A percentile compares a stretch with the other conserved stretches of the same genome.
Evolutionary conservation across 2,329 filamentous ascomycete species (phyloP).

Genomic region (Verticillium longisporum): DNA sequence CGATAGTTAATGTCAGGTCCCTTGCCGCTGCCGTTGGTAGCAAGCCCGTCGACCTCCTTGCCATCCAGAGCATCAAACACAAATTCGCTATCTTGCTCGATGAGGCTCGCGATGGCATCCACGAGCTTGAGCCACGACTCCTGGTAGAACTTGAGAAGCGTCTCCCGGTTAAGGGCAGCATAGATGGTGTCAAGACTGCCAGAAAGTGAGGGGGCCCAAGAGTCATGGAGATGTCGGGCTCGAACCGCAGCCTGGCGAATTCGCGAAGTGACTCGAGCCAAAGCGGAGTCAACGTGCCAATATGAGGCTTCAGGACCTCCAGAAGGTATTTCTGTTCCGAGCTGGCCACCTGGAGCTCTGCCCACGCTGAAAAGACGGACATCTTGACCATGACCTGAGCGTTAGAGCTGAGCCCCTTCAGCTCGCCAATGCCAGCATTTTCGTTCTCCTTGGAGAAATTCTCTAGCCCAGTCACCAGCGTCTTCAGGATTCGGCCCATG

Average conservation of each 20-base stretch:
- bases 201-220: constrained; percentile 72
- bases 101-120: constrained; percentile 92
- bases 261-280: constrained; percentile 93
- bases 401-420: constrained; percentile 89
- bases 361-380: constrained; percentile 95
- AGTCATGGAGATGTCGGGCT: constrained; percentile 93
- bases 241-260: constrained; percentile 87
- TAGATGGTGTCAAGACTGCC: constrained; percentile 91
- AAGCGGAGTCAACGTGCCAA: constrained; percentile 81
- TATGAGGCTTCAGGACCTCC: constrained; percentile 83
- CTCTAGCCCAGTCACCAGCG: constrained; percentile 82
- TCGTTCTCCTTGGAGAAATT: constrained; percentile 82
- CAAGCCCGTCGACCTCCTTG: constrained; percentile 52
- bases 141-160: constrained; percentile 90
- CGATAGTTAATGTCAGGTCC: constrained; percentile 89
- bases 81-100: constrained; percentile 95
- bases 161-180: constrained; percentile 88
- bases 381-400: constrained; percentile 98
- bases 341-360: constrained; percentile 91
- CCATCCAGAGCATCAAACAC: constrained; percentile 96
- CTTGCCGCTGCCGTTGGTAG: constrained; percentile 44
- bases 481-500: constrained; percentile 97
- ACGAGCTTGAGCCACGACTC: constrained; percentile 95
- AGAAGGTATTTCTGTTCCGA: constrained; percentile 84
- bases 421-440: constrained; percentile 81